Percentiles rank a stretch among this genome's conserved stretches.
These are phyloP conservation scores for Pulveroboletus sp. DNA, from an alignment of 768 basidiomycete genomes.

Conservation along the genomic window DNA sequence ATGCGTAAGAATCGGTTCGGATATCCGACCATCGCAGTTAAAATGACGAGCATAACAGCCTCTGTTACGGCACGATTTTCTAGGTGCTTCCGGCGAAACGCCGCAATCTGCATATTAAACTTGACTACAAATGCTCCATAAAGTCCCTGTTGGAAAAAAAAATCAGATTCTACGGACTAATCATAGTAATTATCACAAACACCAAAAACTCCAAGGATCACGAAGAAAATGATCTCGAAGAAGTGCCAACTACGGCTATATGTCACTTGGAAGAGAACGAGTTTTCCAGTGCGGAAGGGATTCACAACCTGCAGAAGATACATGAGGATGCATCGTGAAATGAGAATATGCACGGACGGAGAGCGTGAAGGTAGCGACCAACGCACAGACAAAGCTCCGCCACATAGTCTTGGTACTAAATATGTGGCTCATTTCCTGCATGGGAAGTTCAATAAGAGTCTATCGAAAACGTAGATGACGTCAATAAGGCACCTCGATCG, in stretches of 20 bases:
- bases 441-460: neutral
- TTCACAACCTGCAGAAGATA: conserved; percentile 76
- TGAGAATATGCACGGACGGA: conserved; percentile 57
- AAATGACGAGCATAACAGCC: conserved; percentile 77
- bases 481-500: conserved; percentile 72
- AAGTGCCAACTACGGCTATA: conserved; percentile 99
- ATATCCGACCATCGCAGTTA: conserved; percentile 91
- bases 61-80: conserved; percentile 82
- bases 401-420: conserved; percentile 99
- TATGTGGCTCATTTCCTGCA: conserved; percentile 94
- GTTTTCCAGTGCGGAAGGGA: conserved; percentile 95
- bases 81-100: conserved; percentile 89
- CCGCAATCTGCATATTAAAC: conserved; percentile 92
- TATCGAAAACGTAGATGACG: neutral
- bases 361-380: conserved; percentile 93
- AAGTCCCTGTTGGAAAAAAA: conserved; percentile 62
- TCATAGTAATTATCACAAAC: conserved; percentile 41
- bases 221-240: conserved; percentile 96
- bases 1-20: conserved; percentile 92
- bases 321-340: conserved; percentile 20
- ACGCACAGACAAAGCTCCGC: conserved; percentile 94
- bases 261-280: conserved; percentile 96
- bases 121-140: conserved; percentile 98
- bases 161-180: conserved; percentile 7
- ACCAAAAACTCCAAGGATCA: conserved; percentile 93